Evolutionary conservation across 2,329 filamentous ascomycete genomes (phyloP).

Genomic region (Didymella sp.): DNA sequence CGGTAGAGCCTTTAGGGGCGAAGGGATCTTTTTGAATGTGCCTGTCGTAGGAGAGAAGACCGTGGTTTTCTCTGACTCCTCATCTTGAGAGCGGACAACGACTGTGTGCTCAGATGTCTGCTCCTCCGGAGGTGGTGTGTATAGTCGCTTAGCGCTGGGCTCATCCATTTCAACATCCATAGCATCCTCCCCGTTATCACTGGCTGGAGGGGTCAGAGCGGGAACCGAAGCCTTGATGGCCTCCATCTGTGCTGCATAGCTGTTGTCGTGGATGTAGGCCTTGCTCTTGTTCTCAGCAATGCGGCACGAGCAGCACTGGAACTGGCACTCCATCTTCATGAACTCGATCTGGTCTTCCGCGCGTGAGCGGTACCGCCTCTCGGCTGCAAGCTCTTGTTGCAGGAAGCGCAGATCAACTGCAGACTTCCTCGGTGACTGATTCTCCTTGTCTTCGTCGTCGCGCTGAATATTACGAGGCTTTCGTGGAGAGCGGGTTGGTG

Average conservation of each 20-base stretch:
- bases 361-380: slow-evolving; percentile 68
- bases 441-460: slow-evolving; percentile 55
- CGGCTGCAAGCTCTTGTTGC: slow-evolving; percentile 59
- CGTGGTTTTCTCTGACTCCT: slow-evolving; percentile 32
- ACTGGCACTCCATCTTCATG: slow-evolving; percentile 74
- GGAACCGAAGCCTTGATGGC: slow-evolving; percentile 54
- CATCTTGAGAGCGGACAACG: slow-evolving; percentile 15
- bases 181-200: slow-evolving; percentile 61
- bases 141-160: slow-evolving; percentile 26
- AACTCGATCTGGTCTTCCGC: slow-evolving; percentile 78
- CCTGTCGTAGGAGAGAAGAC: slow-evolving; percentile 50
- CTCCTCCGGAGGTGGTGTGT: slow-evolving; percentile 34
- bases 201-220: slow-evolving; percentile 68
- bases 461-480: slow-evolving; percentile 56
- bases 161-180: slow-evolving; percentile 43
- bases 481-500: slow-evolving; percentile 61
- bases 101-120: slow-evolving; percentile 20
- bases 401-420: slow-evolving; percentile 56
- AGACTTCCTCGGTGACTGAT: slow-evolving; percentile 54
- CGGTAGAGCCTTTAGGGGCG: slow-evolving; percentile 36
- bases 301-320: slow-evolving; percentile 70
- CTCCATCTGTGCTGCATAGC: slow-evolving; percentile 46
- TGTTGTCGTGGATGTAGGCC: slow-evolving; percentile 50
- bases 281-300: slow-evolving; percentile 50
- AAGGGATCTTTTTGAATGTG: slow-evolving; percentile 46